Evolutionary conservation across 805 yeast genomes (phyloP), one percentile per base, ranked within the genome.

Genomic region (Candida manassasensis): DNA sequence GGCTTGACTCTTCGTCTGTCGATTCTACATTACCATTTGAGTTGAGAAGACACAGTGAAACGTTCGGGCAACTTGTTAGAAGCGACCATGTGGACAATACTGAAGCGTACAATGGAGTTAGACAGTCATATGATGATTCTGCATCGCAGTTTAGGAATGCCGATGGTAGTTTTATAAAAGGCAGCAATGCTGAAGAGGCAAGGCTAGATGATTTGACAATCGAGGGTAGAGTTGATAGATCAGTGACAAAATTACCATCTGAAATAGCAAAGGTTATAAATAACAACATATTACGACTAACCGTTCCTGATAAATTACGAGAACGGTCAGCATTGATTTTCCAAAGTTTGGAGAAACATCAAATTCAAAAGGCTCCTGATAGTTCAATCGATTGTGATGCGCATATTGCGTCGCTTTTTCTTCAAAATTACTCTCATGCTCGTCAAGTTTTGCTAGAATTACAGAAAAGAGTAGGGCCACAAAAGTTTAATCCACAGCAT

Each of bases 381-480:
- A 47, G 55, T 29, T 40, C 55, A 2, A 36, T 63, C 36, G 87
- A 82, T 32, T 83, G 82, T 2, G 96, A 89, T 55, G 77, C 93
- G 2, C 83, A 82, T 41, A 77, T 90, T 25, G 89, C 86, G 0
- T 81, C 89, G 0, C 69, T 83, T 8, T 87, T 90, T 49, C 63
- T 84, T 3, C 95, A 85, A 48, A 84, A 85, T 50, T 90, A 86
- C 52, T 84, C 87, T 1, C 73, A 86, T 10, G 55, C 78, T 2
- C 67, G 67, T 35, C 84, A 80, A 43, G 84, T 80, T 0, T 59
- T 93, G 25, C 52, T 55, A 18, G 97, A 90, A 46, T 59, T 88
- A 22, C 67, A 75, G 44, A 54, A 59, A 28, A 65, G 89, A 27
- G 55, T 70, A 14, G 82, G 79, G 0, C 59, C 52, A 5, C 63